These are phyloP conservation scores for Monascus ruber DNA, from an alignment of 2,329 filamentous ascomycete species.

Conservation along the genomic window DNA sequence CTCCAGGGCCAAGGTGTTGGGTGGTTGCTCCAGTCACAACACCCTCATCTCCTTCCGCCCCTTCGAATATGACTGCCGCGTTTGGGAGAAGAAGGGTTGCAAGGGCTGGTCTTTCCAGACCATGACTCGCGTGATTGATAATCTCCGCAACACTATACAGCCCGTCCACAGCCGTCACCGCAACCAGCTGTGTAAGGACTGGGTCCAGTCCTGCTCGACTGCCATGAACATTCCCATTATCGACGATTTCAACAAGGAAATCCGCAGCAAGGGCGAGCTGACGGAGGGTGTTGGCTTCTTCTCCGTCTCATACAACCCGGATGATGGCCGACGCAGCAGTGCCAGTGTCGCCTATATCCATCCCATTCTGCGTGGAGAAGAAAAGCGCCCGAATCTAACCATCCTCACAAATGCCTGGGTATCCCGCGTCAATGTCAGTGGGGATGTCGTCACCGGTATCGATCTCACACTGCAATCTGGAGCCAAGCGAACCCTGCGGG, in stretches of 20 bases:
- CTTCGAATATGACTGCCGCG: constrained; percentile 75
- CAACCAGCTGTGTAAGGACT: constrained; percentile 86
- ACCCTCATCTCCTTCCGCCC: constrained; percentile 87
- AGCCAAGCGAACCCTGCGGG: constrained; percentile 42
- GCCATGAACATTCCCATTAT: constrained; percentile 73
- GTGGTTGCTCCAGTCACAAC: constrained; percentile 88
- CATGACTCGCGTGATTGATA: constrained; percentile 71
- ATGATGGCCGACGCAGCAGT: constrained; percentile 71
- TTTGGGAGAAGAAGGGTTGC: constrained; percentile 74
- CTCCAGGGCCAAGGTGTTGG: constrained; percentile 82
- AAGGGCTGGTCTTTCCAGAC: constrained; percentile 78
- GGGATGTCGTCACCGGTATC: constrained; percentile 61
- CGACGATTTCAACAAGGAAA: constrained; percentile 77
- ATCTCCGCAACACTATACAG: constrained; percentile 80
- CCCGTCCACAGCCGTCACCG: constrained; percentile 75
- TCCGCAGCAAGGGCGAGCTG: constrained; percentile 59
- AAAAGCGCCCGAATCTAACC: constrained; percentile 72
- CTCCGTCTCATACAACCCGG: constrained; percentile 82
- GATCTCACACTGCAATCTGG: constrained; percentile 55
- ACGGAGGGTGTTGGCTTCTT: constrained; percentile 78
- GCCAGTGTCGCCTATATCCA: constrained; percentile 89
- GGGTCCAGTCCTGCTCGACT: constrained; percentile 68
- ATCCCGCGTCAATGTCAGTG: constrained; percentile 62
- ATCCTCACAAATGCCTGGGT: constrained; percentile 84
- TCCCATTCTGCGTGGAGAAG: constrained; percentile 72